phyloP scores from a whole-genome alignment of 2,329 filamentous ascomycete genomes.

The Diplodia sapinea region DNA sequence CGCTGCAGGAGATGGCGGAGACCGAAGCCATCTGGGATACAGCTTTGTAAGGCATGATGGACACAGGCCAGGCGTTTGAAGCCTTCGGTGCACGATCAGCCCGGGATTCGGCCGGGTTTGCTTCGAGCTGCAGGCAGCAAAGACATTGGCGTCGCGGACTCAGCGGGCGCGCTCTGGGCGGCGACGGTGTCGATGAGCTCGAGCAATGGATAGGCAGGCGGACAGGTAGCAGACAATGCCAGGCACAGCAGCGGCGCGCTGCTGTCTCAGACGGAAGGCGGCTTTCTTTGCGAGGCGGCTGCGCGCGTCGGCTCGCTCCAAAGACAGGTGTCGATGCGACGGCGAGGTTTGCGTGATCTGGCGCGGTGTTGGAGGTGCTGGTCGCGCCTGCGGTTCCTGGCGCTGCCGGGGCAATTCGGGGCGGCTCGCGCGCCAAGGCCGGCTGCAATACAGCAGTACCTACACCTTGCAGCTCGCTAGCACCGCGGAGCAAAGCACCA shows the following conservation, averaged over 20 bases:
- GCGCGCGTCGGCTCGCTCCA: neutral
- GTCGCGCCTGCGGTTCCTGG: neutral
- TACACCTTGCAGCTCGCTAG: conserved; percentile 28
- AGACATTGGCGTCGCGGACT: conserved; percentile 49
- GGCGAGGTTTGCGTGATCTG: neutral
- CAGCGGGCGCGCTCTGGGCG: conserved; percentile 43
- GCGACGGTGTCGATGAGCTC: conserved; percentile 35
- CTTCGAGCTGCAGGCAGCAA: conserved; percentile 50
- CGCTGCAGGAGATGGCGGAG: conserved; percentile 47
- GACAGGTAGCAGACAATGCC: conserved; percentile 1
- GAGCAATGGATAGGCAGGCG: neutral
- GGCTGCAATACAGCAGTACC: conserved; percentile 10
- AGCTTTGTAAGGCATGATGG: conserved; percentile 49
- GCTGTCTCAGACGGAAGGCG: neutral
- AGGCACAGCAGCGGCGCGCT: neutral
- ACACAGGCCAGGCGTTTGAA: conserved; percentile 52
- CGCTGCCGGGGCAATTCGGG: neutral
- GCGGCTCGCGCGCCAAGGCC: conserved; percentile 14
- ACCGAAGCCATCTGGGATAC: conserved; percentile 47
- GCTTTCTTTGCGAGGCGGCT: conserved; percentile 1
- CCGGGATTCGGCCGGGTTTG: conserved; percentile 48
- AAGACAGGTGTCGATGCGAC: too few species aligned
- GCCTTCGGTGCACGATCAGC: conserved; percentile 50
- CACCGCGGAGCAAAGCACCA: conserved; percentile 15
- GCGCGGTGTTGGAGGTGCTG: neutral